Evolutionary conservation across 1,284 basidiomycete species (phyloP).

Genomic region (Cutaneotrichosporon daszewskae): DNA sequence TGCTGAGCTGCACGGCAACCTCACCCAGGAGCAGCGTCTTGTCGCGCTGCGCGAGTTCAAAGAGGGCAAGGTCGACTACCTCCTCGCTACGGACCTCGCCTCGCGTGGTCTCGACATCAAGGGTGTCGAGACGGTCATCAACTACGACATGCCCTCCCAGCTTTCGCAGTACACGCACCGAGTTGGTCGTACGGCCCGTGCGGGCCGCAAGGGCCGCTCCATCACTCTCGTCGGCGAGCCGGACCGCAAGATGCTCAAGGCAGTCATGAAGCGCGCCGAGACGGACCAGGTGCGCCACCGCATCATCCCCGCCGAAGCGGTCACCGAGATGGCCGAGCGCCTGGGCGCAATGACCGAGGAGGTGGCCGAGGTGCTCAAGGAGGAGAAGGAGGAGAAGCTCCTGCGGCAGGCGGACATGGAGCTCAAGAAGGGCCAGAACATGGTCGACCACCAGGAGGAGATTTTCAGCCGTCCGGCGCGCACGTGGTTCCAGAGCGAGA

Average conservation of each 20-base stretch:
- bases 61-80: conserved; percentile 74
- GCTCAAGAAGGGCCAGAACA: conserved; percentile 87
- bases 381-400: conserved; percentile 94
- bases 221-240: conserved; percentile 93
- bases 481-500: conserved; percentile 93
- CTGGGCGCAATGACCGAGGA: conserved; percentile 71
- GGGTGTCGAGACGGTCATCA: conserved; percentile 94
- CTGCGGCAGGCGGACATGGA: conserved; percentile 92
- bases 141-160: conserved; percentile 95
- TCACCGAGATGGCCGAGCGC: conserved; percentile 65
- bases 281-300: conserved; percentile 85
- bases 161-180: conserved; percentile 92
- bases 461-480: conserved; percentile 89
- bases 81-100: conserved; percentile 93
- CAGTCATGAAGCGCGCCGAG: conserved; percentile 82
- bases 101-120: conserved; percentile 95
- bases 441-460: conserved; percentile 90
- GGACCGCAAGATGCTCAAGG: conserved; percentile 94
- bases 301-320: conserved; percentile 72
- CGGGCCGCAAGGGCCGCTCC: conserved; percentile 84
- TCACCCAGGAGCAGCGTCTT: conserved; percentile 91
- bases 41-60: conserved; percentile 80
- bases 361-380: conserved; percentile 72
- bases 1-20: conserved; percentile 88
- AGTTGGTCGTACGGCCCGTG: conserved; percentile 92